Evolutionary conservation across 495 filamentous ascomycete genomes (phyloP).

Genomic region (Penicillium ochrochloron): DNA sequence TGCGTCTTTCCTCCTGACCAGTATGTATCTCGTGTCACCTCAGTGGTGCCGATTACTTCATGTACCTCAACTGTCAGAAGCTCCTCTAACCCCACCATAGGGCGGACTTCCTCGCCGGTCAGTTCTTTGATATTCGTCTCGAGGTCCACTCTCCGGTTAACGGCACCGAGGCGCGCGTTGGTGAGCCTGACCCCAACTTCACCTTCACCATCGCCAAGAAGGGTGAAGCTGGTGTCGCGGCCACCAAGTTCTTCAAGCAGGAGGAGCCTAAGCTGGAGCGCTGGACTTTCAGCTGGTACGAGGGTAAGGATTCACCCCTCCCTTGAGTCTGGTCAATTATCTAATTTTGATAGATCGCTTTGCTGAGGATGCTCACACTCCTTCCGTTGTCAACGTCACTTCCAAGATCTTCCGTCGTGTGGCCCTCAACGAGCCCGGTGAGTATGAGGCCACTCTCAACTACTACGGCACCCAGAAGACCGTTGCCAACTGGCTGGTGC

Average conservation of each 20-base stretch:
- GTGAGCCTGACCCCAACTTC: conserved; percentile 68
- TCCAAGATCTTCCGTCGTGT: conserved; percentile 70
- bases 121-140: conserved; percentile 76
- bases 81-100: conserved; percentile 20
- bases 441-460: conserved; percentile 69
- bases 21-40: conserved; percentile 37
- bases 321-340: background rate
- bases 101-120: conserved; percentile 72
- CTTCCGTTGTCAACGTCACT: conserved; percentile 71
- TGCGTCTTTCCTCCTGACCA: conserved; percentile 78
- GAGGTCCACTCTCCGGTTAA: conserved; percentile 79
- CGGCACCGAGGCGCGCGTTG: conserved; percentile 68
- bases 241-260: conserved; percentile 62
- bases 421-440: conserved; percentile 69
- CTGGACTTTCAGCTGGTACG: conserved; percentile 75
- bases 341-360: conserved; percentile 61
- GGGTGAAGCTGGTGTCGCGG: conserved; percentile 48
- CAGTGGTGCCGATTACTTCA: background rate
- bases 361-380: conserved; percentile 63
- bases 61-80: background rate
- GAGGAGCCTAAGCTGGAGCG: conserved; percentile 65
- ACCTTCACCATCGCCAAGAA: conserved; percentile 69
- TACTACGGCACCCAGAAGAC: conserved; percentile 70
- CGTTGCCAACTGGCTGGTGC: conserved; percentile 69
- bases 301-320: conserved; percentile 44